Conservation (phyloP, 306 rosid genomes). For the Leucaena leucocephala region DNA sequence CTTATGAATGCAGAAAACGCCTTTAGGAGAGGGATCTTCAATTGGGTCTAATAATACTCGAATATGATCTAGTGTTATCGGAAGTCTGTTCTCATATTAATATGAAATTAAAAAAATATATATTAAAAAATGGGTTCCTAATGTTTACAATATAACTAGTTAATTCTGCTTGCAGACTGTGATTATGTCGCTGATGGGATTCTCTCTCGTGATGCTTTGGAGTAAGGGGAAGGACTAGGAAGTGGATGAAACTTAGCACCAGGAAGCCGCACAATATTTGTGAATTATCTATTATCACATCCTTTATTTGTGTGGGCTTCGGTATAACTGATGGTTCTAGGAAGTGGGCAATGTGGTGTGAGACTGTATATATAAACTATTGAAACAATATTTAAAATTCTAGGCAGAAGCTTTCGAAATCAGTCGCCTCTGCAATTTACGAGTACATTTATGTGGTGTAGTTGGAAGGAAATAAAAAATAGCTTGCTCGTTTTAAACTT, state of each 20-base stretch:
- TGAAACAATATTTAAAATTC: not conserved
- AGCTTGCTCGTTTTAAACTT: too few species aligned
- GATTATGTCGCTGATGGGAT: conserved; percentile 95
- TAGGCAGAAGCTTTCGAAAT: too few species aligned
- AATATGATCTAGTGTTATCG: too few species aligned
- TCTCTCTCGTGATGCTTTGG: conserved; percentile 91
- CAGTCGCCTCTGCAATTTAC: too few species aligned
- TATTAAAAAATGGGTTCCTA: not conserved
- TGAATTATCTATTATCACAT: conserved; percentile 15
- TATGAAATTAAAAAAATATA: not conserved
- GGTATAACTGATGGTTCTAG: not conserved
- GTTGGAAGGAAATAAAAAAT: too few species aligned
- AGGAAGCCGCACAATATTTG: conserved; percentile 27
- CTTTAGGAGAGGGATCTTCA: too few species aligned
- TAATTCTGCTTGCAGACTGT: conserved; percentile 73
- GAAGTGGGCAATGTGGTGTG: not conserved
- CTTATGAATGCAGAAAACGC: too few species aligned
- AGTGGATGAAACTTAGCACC: conserved; percentile 22
- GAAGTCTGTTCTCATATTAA: too few species aligned
- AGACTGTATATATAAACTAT: not conserved
- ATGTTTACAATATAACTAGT: conserved; percentile 6
- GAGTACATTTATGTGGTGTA: too few species aligned
- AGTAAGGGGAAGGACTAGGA: conserved; percentile 52
- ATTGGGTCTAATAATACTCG: too few species aligned
- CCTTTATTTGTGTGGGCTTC: not conserved